These are phyloP conservation scores for Ceratocystis harringtonii DNA, from an alignment of 2,329 filamentous ascomycete species.

Conservation along the genomic window DNA sequence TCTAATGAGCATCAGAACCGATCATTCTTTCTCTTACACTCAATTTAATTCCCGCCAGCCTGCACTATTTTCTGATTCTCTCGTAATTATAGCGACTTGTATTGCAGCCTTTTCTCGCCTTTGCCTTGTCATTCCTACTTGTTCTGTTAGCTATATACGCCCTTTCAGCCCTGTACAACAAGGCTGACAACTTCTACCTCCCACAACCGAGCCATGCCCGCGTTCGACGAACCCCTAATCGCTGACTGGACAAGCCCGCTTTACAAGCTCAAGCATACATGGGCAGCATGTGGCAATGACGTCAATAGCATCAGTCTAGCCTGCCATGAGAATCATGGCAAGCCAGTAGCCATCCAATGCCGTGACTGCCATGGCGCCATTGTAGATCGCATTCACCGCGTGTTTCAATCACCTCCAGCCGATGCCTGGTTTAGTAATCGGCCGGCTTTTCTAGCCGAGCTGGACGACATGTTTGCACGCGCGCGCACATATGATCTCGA, in stretches of 20 bases:
- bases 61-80: no score
- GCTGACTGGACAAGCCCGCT: constrained; percentile 17
- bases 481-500: constrained; percentile 31
- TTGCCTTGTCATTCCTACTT: no score
- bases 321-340: constrained; percentile 32
- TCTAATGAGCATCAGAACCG: no score
- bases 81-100: no score
- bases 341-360: constrained; percentile 32
- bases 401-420: constrained; percentile 20
- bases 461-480: constrained; percentile 35
- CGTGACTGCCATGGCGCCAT: constrained; percentile 34
- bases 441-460: constrained; percentile 33
- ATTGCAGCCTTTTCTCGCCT: no score
- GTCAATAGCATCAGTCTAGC: constrained; percentile 29
- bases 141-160: no score
- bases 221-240: constrained; percentile 12
- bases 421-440: constrained; percentile 36
- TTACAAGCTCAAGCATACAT: constrained; percentile 14
- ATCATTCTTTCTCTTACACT: no score
- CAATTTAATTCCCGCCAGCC: no score
- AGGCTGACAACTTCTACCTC: neutral
- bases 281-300: constrained; percentile 27
- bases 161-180: neutral
- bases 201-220: neutral
- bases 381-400: constrained; percentile 30